Evolutionary conservation across 306 rosid species (phyloP), one percentile per base, ranked within the genome.

Genomic region (Mimosa pudica): DNA sequence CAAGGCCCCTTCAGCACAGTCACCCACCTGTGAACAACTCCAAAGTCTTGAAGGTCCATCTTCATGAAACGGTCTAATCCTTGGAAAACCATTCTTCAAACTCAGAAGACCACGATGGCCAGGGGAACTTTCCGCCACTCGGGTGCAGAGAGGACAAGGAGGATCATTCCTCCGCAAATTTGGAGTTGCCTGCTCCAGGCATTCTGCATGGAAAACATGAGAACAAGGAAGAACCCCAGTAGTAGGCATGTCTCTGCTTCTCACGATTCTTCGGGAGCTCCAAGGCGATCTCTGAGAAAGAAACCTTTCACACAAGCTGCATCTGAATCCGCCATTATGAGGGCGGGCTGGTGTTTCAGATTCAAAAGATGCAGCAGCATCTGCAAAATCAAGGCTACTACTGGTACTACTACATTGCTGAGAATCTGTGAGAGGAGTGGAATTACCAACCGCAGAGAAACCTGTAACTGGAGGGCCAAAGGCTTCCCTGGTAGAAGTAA

Each of bases 141-240:
- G 89, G 42, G 64, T 70, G 84, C 99, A 96, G 0, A 89, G 71
- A 17, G 98, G 97, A 74, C 98, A 96, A 44, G 97, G 94, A 18
- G 98, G 99, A 62, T 96, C 97, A 2, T 65, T 86, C 69, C 81
- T 96, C 24, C 87, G 81, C 4, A 83, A 84, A 86, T 90, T 90
- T 3, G 93, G 92, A 0, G 93, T 95, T 44, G 89, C 75, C 72
- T 90, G 98, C 73, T 93, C 98, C 85, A 95, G 87, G 83, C 99
- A 95, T 73, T 95, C 97, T 8, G 97, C 99, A 80, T 95, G 99
- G 70, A 91, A 95, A 66, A 88, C 94, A 54, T 95, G 98, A 48
- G 83, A 66, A 70, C 98, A 95, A 8, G 94, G 87, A 81, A 95
- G 98, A 75, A 95, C 93, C 45, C 98, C 97, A 0, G 91, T 81